Percentiles rank a stretch among this genome's conserved stretches.
Conservation (phyloP, 768 basidiomycete genomes). For the Pleurotus platypus region DNA sequence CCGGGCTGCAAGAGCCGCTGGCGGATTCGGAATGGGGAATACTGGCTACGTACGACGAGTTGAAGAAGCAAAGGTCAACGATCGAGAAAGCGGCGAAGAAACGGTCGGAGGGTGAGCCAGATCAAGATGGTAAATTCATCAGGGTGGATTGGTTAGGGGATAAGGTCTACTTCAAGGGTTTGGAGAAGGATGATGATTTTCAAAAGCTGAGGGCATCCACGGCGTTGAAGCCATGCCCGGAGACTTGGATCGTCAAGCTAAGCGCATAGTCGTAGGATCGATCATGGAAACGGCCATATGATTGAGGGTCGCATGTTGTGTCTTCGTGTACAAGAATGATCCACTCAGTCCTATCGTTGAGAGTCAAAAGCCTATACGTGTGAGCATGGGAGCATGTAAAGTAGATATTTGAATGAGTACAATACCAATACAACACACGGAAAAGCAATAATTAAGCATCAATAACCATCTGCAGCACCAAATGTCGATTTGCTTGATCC, state of each 20-base stretch:
- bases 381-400: too few relatives aligned
- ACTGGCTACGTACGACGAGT: conserved; percentile 17
- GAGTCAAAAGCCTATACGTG: too few relatives aligned
- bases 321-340: conserved; percentile 3
- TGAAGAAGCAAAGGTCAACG: conserved; percentile 37
- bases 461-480: conserved; percentile 11
- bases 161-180: conserved; percentile 53
- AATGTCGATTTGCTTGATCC: conserved; percentile 22
- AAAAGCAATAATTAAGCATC: background rate
- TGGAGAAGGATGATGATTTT: conserved; percentile 59
- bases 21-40: conserved; percentile 60
- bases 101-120: conserved; percentile 28
- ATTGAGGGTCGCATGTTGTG: background rate
- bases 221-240: conserved; percentile 31
- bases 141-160: conserved; percentile 67
- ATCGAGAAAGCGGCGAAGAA: conserved; percentile 51
- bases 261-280: conserved; percentile 14
- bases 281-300: background rate
- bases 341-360: too few relatives aligned
- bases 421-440: too few relatives aligned
- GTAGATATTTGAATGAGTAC: too few relatives aligned
- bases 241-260: conserved; percentile 61
- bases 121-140: conserved; percentile 35
- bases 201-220: conserved; percentile 48
- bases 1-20: conserved; percentile 48